These are phyloP conservation scores for Xylaria flabelliformis DNA, from an alignment of 495 filamentous ascomycete species.

Conservation along the genomic window DNA sequence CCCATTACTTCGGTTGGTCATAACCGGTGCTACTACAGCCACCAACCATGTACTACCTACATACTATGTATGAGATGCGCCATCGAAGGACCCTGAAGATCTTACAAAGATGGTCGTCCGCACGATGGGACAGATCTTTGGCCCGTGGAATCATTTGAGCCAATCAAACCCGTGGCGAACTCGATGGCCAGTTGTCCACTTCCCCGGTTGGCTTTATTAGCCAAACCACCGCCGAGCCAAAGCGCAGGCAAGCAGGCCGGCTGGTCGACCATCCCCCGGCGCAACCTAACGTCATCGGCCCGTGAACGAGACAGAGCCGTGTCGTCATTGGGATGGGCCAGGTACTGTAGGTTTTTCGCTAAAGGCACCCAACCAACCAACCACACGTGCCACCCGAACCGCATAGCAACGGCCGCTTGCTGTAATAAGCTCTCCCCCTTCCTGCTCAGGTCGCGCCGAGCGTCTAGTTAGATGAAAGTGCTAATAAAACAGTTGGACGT, in stretches of 20 bases:
- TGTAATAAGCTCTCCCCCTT: neutral
- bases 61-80: conserved; percentile 2
- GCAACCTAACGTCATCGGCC: conserved; percentile 27
- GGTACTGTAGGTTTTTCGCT: neutral
- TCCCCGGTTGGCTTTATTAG: conserved; percentile 19
- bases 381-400: conserved; percentile 7
- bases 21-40: neutral
- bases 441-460: conserved; percentile 2
- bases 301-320: conserved; percentile 16
- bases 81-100: conserved; percentile 28
- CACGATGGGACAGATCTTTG: conserved; percentile 23
- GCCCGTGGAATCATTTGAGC: neutral
- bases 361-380: neutral
- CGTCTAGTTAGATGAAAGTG: neutral
- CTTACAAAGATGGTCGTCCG: conserved; percentile 9
- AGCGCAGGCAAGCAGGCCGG: neutral
- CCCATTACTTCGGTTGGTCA: conserved; percentile 8
- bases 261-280: neutral
- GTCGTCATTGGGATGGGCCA: conserved; percentile 23
- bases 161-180: conserved; percentile 12
- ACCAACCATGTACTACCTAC: conserved; percentile 1
- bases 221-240: conserved; percentile 9
- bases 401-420: neutral
- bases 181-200: conserved; percentile 15
- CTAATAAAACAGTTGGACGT: neutral